phyloP scores from a whole-genome alignment of 2,329 filamentous ascomycete genomes.

The Xylaria sp. region DNA sequence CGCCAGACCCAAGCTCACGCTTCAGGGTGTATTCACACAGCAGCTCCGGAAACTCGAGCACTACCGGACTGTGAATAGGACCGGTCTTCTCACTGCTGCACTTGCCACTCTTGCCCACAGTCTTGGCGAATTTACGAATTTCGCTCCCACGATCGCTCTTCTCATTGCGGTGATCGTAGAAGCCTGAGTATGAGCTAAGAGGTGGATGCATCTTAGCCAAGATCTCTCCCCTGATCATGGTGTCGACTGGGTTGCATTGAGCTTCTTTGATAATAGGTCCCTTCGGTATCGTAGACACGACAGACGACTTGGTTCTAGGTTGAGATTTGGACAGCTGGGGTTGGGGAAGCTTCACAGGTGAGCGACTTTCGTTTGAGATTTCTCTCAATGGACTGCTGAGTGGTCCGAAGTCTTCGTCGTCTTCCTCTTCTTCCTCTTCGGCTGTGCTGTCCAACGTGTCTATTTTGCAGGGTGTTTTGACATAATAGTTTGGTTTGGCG shows the following conservation, averaged over 20 bases:
- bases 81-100: conserved; percentile 70
- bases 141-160: conserved; percentile 75
- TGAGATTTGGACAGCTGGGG: conserved; percentile 60
- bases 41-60: conserved; percentile 74
- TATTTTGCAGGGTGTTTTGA: conserved; percentile 81
- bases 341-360: conserved; percentile 61
- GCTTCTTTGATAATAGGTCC: conserved; percentile 82
- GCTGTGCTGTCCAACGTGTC: conserved; percentile 46
- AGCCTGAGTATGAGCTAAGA: conserved; percentile 79
- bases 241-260: conserved; percentile 91
- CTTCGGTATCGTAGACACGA: conserved; percentile 57
- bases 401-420: conserved; percentile 55
- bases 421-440: conserved; percentile 50
- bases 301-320: conserved; percentile 44
- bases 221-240: conserved; percentile 78
- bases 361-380: conserved; percentile 64
- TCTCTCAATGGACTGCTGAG: conserved; percentile 79
- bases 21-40: conserved; percentile 79
- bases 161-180: conserved; percentile 75
- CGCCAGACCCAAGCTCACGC: conserved; percentile 89
- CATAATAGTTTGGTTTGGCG: conserved; percentile 67
- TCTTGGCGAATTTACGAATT: conserved; percentile 84
- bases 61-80: conserved; percentile 68
- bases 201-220: conserved; percentile 78
- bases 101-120: conserved; percentile 66